Base-by-base conservation (phyloP, 345 rosid genomes). In the Brassica incana region DNA sequence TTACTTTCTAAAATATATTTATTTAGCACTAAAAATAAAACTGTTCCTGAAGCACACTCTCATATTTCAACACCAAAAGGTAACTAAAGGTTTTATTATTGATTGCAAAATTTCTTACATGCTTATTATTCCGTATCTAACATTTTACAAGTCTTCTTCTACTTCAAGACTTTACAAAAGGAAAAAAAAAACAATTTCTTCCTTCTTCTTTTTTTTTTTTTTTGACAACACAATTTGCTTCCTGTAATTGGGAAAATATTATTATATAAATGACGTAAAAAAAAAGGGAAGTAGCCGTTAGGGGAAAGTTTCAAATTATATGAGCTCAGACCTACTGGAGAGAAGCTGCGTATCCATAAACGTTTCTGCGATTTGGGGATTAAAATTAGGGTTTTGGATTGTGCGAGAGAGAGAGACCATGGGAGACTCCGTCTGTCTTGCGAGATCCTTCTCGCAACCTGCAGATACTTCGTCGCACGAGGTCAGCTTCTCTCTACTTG, bases 361-460 rank as follows among this genome's bases (percentile, higher is more conserved):
- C 8, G 73, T 58, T 58, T 72, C 56, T 38, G 67, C 43, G 65
- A 73, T 73, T 78, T 72, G 68, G 73, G 69, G 29, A 66, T 36
- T 36, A 66, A 36, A 78, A 66, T 68, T 80, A 75, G 79, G 76
- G 76, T 69, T 75, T 33, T 54, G n/a, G 62, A 50, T 68, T 2
- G 33, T 30, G 74, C 20, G 65, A n/a, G 35, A 50, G 58, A 40
- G 40, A 36, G 45, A 48, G 15, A 14, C 58, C 6, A 79, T 80
- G 83, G 80, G 77, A 9, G 83, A 80, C 71, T 64, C 83, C 48
- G 59, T 69, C 11, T 86, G 88, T 81, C 90, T 93, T 29, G 58
- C 73, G 83, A 89, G 96, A 87, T 91, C 97, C 1, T 90, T 93
- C 79, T 91, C 99, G 78, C 97, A 91, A 75, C 97, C 97, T 64